Conservation (phyloP, 768 basidiomycete genomes). For the Macrocybe gigantea region DNA sequence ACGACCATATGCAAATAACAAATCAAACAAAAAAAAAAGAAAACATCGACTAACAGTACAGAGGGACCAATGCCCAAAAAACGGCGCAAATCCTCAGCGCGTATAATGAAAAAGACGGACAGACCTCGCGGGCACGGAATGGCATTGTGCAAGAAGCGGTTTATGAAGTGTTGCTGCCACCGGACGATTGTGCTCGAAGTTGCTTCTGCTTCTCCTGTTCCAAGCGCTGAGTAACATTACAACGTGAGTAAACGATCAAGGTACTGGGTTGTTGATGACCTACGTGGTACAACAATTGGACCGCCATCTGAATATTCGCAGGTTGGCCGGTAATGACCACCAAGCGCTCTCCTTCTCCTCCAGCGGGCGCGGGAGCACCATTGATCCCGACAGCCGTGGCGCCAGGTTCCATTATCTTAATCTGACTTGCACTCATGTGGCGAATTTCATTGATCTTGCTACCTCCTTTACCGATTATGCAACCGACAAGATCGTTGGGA, state of each 20-base stretch:
- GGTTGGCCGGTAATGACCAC: conserved; percentile 98
- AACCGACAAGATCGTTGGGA: conserved; percentile 94
- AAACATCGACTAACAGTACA: neutral
- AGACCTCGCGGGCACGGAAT: neutral
- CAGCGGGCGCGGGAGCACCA: conserved; percentile 64
- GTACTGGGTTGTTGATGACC: conserved; percentile 16
- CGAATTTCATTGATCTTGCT: conserved; percentile 99
- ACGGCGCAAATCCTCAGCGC: too few relatives aligned
- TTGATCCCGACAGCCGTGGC: conserved; percentile 64
- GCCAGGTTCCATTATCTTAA: conserved; percentile 98
- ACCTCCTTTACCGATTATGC: conserved; percentile 97
- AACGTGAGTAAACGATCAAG: conserved; percentile 5
- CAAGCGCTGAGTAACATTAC: conserved; percentile 51
- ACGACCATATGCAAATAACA: too few relatives aligned
- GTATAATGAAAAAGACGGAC: too few relatives aligned
- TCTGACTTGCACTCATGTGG: conserved; percentile 90
- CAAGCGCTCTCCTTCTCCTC: conserved; percentile 82
- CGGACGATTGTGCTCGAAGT: conserved; percentile 21
- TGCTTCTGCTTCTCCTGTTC: conserved; percentile 92
- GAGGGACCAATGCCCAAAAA: conserved; percentile 4
- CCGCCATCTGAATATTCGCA: conserved; percentile 93
- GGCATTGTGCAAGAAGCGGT: conserved; percentile 16
- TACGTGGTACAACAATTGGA: conserved; percentile 85
- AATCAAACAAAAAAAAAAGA: too few relatives aligned
- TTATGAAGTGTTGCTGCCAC: neutral